Evolutionary conservation across 495 filamentous ascomycete genomes (phyloP), one percentile per base, ranked within the genome.

Genomic region (Aspergillus bridgeri): DNA sequence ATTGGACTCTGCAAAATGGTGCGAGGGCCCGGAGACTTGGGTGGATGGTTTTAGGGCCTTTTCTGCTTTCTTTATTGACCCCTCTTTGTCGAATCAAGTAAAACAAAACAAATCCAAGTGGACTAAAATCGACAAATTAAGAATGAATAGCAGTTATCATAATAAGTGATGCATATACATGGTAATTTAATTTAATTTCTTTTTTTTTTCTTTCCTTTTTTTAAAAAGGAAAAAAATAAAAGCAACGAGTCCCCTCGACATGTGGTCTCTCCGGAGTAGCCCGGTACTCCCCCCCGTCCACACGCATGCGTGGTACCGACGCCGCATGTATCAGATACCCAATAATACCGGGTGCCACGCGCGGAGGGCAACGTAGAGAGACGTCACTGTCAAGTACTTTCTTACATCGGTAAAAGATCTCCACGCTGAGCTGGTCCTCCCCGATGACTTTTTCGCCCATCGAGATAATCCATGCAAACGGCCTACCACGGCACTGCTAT

Each of bases 181-280:
- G n/a, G n/a, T n/a, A n/a, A n/a, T n/a, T n/a, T n/a, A n/a, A n/a
- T n/a, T n/a, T n/a, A n/a, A n/a, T 25, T 50, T 25, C 29, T 29
- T 17, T 22, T 13, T 33, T 46, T 51, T 52, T 58, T 57, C 23
- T 58, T 38, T 52, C n/a, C 52, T 52, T 45, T 29, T 33, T 29
- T 57, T 43, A 17, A 23, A 38, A 38, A 38, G 17, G 3, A 38
- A 11, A 38, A 15, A 38, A 38, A 38, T 15, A 38, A 38, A 38
- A 38, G 3, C 17, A 2, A 15, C n/a, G n/a, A 3, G 13, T 4
- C 9, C 33, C 9, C 13, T 38, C 33, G 33, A 38, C 33, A 38
- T 38, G 33, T 38, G 33, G 33, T 11, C 17, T 38, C 9, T 38
- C 13, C 33, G 33, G 33, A 38, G 33, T 13, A 38, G 33, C 25